Base-by-base conservation (phyloP, 768 basidiomycete species). In the Tricholoma sp. region DNA sequence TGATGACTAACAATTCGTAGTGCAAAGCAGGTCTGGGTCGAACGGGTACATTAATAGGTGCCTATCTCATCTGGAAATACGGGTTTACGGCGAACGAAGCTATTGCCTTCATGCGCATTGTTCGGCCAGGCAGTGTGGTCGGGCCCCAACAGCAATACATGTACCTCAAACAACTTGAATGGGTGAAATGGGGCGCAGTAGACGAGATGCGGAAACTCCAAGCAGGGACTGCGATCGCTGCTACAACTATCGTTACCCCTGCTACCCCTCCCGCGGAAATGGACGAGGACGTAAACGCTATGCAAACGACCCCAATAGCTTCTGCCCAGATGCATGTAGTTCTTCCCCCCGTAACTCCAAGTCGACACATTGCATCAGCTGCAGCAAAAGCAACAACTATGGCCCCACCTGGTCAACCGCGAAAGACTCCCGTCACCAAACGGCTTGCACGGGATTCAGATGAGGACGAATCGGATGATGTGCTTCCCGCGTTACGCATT, bases 11-110 rank as follows among this genome's bases (percentile, higher is more conserved):
- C 55, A 55, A 58, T 19, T 52, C 54, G 14, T 70, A 96, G 89
- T 97, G 94, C 70, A 96, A 96, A 78, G 97, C 97, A 50, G 97
- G 97, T 41, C 80, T 99, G 10, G 97, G 97, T 21, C 81, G 97
- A 55, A 98, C 97, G 5, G 97, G 97, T 3, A 96, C 94, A 4
- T 79, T 99, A 58, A 96, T 99, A 59, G 97, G 97, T 34, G 97
- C 96, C 8, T 98, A 98, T 77, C 81, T 99, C 55, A 91, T 97
- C 59, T 99, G 97, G 91, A 98, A 98, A 72, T 96, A 98, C 65
- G 92, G 91, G 19, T 99, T 99, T 69, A 93, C 94, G 16, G 96
- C 96, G 1, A 83, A 86, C 52, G 93, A 98, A 73, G 97, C 89
- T 5, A 98, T 98, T 56, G 97, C 89, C 0, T 98, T 95, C 72